Evolutionary conservation across 2,329 filamentous ascomycete genomes (phyloP).

Genomic region (Cyanodermella asteris): DNA sequence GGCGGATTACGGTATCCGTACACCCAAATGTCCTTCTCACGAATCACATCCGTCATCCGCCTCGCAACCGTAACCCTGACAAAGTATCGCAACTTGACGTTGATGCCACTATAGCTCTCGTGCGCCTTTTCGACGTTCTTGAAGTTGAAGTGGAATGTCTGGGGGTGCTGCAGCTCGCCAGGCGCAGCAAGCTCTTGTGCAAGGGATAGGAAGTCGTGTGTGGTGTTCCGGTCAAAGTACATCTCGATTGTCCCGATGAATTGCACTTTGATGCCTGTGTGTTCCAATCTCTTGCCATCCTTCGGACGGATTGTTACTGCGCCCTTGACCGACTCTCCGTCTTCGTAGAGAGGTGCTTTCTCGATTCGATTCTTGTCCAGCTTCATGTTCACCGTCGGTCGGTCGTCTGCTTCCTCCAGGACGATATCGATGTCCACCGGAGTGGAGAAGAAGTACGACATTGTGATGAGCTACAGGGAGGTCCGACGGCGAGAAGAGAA

Average conservation of each 20-base stretch:
- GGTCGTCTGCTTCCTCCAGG: slow-evolving; percentile 82
- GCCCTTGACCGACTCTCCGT: slow-evolving; percentile 95
- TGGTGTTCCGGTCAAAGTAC: slow-evolving; percentile 98
- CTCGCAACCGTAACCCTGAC: slow-evolving; percentile 88
- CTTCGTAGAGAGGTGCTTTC: slow-evolving; percentile 91
- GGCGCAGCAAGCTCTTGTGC: slow-evolving; percentile 93
- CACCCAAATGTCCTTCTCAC: slow-evolving; percentile 99
- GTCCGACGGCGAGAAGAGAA: too few species aligned
- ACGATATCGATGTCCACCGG: slow-evolving; percentile 98
- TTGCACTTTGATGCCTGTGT: slow-evolving; percentile 98
- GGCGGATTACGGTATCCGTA: slow-evolving; percentile 96
- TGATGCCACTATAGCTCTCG: slow-evolving; percentile 99
- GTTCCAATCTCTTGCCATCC: slow-evolving; percentile 92
- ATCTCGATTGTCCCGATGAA: slow-evolving; percentile 79
- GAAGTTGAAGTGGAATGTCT: slow-evolving; percentile 99
- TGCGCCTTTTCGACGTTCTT: slow-evolving; percentile 99
- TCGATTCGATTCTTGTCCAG: slow-evolving; percentile 95
- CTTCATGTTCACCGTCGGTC: slow-evolving; percentile 91
- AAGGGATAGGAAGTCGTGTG: slow-evolving; percentile 95
- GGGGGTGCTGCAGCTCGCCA: slow-evolving; percentile 92
- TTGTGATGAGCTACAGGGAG: too few species aligned
- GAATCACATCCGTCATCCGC: slow-evolving; percentile 91
- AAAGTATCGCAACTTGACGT: slow-evolving; percentile 97
- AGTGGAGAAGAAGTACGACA: slow-evolving; percentile 97
- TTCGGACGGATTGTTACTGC: slow-evolving; percentile 88